A percentile compares a stretch with the other conserved stretches of the same genome.
Conservation (phyloP, 1,284 basidiomycete species). For the Naganishia sp. region DNA sequence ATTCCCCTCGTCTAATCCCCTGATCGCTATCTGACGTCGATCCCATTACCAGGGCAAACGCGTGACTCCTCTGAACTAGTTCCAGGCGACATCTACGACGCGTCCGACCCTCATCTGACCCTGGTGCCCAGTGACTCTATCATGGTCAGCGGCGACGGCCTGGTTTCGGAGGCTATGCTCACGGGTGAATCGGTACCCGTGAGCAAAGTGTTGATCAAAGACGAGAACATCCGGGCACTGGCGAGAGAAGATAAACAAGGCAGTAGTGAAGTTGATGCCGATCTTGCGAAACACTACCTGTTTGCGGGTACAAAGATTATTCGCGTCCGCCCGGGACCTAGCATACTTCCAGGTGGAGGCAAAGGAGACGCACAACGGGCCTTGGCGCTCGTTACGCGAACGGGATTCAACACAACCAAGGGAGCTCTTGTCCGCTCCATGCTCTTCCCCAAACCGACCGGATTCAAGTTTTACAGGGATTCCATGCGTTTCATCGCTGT, state of each 20-base stretch:
- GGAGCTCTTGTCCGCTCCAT: slow-evolving; percentile 94
- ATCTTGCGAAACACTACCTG: slow-evolving; percentile 81
- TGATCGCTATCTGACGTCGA: no score
- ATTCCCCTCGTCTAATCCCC: neutral
- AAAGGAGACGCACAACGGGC: slow-evolving; percentile 64
- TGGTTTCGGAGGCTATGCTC: slow-evolving; percentile 98
- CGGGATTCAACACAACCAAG: slow-evolving; percentile 98
- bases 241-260: slow-evolving; percentile 62
- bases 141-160: slow-evolving; percentile 90
- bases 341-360: slow-evolving; percentile 58
- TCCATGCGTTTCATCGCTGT: slow-evolving; percentile 96
- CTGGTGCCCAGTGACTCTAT: slow-evolving; percentile 89
- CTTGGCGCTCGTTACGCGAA: slow-evolving; percentile 85
- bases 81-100: slow-evolving; percentile 89
- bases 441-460: slow-evolving; percentile 97
- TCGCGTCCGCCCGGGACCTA: slow-evolving; percentile 70
- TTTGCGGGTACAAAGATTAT: slow-evolving; percentile 93
- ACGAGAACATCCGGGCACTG: slow-evolving; percentile 67
- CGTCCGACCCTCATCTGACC: slow-evolving; percentile 72
- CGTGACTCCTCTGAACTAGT: slow-evolving; percentile 79
- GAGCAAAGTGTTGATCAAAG: slow-evolving; percentile 75
- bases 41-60: slow-evolving; percentile 62
- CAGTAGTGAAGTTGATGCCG: slow-evolving; percentile 65
- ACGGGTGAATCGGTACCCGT: slow-evolving; percentile 95
- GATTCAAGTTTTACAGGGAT: slow-evolving; percentile 96